These are phyloP conservation scores for Apiospora hydei DNA, from an alignment of 2,329 filamentous ascomycete genomes.

Conservation along the genomic window DNA sequence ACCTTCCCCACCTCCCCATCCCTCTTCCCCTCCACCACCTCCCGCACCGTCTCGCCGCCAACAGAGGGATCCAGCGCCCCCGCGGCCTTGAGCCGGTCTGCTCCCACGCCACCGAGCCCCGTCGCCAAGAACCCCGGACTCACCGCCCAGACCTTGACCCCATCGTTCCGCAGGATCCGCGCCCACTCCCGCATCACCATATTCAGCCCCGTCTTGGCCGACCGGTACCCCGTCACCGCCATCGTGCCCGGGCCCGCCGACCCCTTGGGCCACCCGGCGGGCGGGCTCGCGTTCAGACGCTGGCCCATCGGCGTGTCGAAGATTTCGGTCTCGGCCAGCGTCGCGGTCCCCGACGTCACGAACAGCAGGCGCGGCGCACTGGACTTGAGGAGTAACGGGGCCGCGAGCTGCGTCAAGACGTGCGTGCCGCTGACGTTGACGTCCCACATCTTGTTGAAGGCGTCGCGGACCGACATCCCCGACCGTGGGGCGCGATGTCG, in stretches of 20 bases:
- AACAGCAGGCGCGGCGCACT: conserved; percentile 56
- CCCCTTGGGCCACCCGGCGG: conserved; percentile 50
- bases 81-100: conserved; percentile 34
- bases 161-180: conserved; percentile 52
- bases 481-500: conserved; percentile 36
- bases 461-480: conserved; percentile 43
- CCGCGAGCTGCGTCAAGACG: conserved; percentile 47
- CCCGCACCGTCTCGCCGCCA: conserved; percentile 48
- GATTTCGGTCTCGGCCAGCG: conserved; percentile 39
- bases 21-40: conserved; percentile 49
- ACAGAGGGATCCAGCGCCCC: conserved; percentile 44
- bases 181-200: conserved; percentile 57
- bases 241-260: conserved; percentile 21
- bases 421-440: conserved; percentile 58
- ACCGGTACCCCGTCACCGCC: conserved; percentile 43
- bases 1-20: conserved; percentile 51
- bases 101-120: conserved; percentile 41
- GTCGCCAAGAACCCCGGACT: conserved; percentile 52
- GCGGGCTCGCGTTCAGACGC: conserved; percentile 29
- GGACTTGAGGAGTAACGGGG: conserved; percentile 55
- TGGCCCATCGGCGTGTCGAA: conserved; percentile 26
- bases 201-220: conserved; percentile 52
- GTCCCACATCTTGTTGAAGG: conserved; percentile 55
- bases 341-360: conserved; percentile 52
- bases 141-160: conserved; percentile 51